Conservation (phyloP, 2,329 filamentous ascomycete genomes). For the Curvularia lunata region DNA sequence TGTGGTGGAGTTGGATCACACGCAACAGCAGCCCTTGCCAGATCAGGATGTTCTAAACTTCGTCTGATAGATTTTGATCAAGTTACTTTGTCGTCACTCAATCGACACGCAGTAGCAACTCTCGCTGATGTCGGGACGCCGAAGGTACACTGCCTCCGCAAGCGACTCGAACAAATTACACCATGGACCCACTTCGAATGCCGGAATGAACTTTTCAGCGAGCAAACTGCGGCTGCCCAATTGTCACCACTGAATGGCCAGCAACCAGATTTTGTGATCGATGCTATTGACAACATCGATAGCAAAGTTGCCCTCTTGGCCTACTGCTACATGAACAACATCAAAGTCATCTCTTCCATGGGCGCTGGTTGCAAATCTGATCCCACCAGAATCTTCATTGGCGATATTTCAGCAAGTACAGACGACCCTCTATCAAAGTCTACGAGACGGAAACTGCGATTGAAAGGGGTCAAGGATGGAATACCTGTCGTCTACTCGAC, state of each 20-base stretch:
- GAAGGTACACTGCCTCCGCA: conserved; percentile 85
- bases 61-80: conserved; percentile 97
- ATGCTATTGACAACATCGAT: conserved; percentile 98
- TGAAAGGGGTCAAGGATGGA: conserved; percentile 77
- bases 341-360: conserved; percentile 93
- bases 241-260: conserved; percentile 71
- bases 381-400: conserved; percentile 82
- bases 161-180: conserved; percentile 80
- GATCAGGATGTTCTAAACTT: conserved; percentile 86
- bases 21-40: conserved; percentile 81
- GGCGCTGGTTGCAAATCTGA: conserved; percentile 93
- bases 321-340: conserved; percentile 78
- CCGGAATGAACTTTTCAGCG: conserved; percentile 81
- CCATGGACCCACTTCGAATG: conserved; percentile 94
- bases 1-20: conserved; percentile 96
- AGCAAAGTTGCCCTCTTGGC: conserved; percentile 90
- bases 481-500: conserved; percentile 93
- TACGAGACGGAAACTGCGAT: conserved; percentile 79
- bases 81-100: conserved; percentile 91
- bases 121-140: conserved; percentile 90
- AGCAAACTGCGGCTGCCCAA: conserved; percentile 67
- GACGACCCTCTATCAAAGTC: conserved; percentile 88
- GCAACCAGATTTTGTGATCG: conserved; percentile 85
- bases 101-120: conserved; percentile 94
- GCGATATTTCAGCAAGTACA: conserved; percentile 85